Evolutionary conservation across 345 rosid species (phyloP).

Genomic region (Brassica nigra): DNA sequence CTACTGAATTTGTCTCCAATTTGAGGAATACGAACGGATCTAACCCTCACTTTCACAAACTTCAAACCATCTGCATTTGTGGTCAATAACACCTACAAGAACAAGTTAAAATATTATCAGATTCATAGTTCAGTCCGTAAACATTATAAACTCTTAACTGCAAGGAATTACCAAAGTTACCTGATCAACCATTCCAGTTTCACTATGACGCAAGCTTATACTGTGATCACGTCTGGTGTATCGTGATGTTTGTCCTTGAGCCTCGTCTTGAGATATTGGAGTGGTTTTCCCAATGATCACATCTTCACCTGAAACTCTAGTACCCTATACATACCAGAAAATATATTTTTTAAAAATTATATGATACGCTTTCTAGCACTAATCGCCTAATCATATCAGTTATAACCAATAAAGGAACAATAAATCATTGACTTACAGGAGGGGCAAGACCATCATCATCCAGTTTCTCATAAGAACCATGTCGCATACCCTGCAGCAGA

Average conservation of each 20-base stretch:
- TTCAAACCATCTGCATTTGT: slow-evolving; percentile 98
- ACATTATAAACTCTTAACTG: no score
- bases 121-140: not conserved
- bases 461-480: slow-evolving; percentile 95
- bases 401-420: slow-evolving; percentile 6
- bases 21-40: slow-evolving; percentile 95
- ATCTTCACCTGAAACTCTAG: slow-evolving; percentile 96
- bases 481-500: slow-evolving; percentile 84
- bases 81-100: slow-evolving; percentile 78
- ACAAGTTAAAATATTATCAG: not conserved
- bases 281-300: slow-evolving; percentile 97
- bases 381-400: slow-evolving; percentile 11
- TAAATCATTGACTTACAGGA: slow-evolving; percentile 60
- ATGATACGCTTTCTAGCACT: not conserved
- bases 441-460: slow-evolving; percentile 99
- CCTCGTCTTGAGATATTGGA: slow-evolving; percentile 85
- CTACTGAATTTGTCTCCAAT: slow-evolving; percentile 98
- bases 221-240: slow-evolving; percentile 92
- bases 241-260: slow-evolving; percentile 83
- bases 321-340: slow-evolving; percentile 58
- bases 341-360: not conserved
- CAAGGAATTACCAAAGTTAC: slow-evolving; percentile 40
- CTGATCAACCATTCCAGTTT: slow-evolving; percentile 97
- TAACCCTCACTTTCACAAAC: slow-evolving; percentile 96
- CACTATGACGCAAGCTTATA: slow-evolving; percentile 95